Evolutionary conservation across 2,329 filamentous ascomycete species (phyloP), one percentile per base, ranked within the genome.

Genomic region (Exophiala xenobiotica): DNA sequence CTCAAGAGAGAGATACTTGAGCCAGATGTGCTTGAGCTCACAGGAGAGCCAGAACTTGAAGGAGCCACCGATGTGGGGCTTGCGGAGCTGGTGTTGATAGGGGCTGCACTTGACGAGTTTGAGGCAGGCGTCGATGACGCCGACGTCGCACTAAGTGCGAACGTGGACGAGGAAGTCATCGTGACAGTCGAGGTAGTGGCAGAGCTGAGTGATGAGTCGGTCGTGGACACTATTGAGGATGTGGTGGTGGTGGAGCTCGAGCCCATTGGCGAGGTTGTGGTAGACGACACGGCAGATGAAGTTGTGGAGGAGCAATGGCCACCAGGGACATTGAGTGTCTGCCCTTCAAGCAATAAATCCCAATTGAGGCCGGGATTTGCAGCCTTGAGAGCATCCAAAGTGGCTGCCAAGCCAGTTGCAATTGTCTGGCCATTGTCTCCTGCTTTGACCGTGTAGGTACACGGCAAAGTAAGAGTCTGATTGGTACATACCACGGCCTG

Each of bases 401-500:
- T 51, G 29, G 58, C 50, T n/a, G 47, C 53, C 24, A 58, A 45
- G 14, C 41, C 50, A 8, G 44, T 50, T 9, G 59, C 57, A 33
- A 61, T 61, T 27, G 46, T 55, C 29, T 54, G 54, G 18, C 59
- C 57, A 22, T 59, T 50, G 45, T 61, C 57, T 11, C 57, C 59
- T 8, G 57, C 22, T 19, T 45, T 52, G 11, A 61, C 59, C 16
- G 48, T 53, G 26, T 61, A 61, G 14, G 48, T 58, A 33, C 56
- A 59, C n/a, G 56, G 56, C 3, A 59, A 35, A 23, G 46, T 48
- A 12, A 60, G 16, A 14, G 63, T 58, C 26, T 58, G 50, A 41
- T 62, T 60, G 5, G 58, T 57, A 46, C 59, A 83, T 63, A 81
- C 72, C 69, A 99, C 96, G 46, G 87, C 91, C 60, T 81, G 66